Conservation (phyloP, 2,329 filamentous ascomycete genomes). For the Trichophyton mentagrophytes region DNA sequence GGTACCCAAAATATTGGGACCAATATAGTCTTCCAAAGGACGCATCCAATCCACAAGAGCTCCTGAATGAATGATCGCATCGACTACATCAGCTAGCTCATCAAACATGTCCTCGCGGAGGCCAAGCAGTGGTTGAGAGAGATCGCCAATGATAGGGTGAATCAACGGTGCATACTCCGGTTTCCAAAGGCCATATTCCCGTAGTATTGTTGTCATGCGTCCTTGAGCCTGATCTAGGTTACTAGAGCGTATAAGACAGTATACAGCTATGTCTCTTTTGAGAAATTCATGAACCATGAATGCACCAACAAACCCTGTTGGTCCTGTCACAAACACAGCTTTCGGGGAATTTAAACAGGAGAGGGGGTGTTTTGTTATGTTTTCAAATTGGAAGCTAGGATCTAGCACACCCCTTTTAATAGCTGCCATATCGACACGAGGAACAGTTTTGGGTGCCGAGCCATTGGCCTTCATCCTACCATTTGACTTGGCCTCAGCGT, state of each 20-base stretch:
- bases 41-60: slow-evolving; percentile 5
- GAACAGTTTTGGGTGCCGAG: not conserved
- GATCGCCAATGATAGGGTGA: not conserved
- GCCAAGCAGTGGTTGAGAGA: not conserved
- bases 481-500: not conserved
- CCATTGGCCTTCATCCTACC: not conserved
- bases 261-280: not conserved
- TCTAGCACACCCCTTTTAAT: not conserved
- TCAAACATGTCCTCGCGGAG: not conserved
- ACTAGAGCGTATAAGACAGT: not conserved
- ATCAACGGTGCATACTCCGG: not conserved
- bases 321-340: not conserved
- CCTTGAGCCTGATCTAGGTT: not conserved
- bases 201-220: not conserved
- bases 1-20: not conserved
- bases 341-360: not conserved
- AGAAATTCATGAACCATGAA: slow-evolving; percentile 1
- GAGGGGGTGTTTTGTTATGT: not conserved
- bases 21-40: slow-evolving; percentile 3
- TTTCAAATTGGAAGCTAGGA: not conserved
- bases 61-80: slow-evolving; percentile 2
- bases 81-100: not conserved
- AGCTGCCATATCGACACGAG: not conserved
- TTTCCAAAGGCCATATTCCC: not conserved
- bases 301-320: slow-evolving; percentile 2